Evolutionary conservation across 345 rosid genomes (phyloP).

Genomic region (Brassica nigra): DNA sequence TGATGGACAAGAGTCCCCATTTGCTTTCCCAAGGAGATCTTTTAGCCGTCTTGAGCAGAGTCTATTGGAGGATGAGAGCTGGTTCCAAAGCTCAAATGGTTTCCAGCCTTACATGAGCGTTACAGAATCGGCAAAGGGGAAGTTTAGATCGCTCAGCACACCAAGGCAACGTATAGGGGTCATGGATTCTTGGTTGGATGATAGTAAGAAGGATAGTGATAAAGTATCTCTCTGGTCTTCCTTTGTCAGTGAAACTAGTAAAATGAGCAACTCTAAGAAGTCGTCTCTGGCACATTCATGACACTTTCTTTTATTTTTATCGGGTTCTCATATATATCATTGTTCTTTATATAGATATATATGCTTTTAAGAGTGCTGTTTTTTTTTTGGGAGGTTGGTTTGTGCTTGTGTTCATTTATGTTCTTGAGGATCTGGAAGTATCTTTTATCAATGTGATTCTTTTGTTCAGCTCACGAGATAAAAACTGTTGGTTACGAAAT

Average conservation of each 20-base stretch:
- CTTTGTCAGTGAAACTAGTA: slow-evolving; percentile 50
- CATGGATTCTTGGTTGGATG: slow-evolving; percentile 47
- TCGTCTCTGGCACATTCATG: slow-evolving; percentile 24
- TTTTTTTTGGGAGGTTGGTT: slow-evolving; percentile 15
- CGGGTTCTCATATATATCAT: slow-evolving; percentile 4
- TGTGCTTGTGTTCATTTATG: slow-evolving; percentile 26
- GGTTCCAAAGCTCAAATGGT: slow-evolving; percentile 50
- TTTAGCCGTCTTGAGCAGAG: slow-evolving; percentile 48
- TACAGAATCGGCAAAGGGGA: slow-evolving; percentile 71
- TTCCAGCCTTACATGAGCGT: slow-evolving; percentile 67
- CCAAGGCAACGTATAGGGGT: slow-evolving; percentile 61
- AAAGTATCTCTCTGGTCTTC: slow-evolving; percentile 52
- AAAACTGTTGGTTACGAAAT: neutral
- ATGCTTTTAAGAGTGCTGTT: slow-evolving; percentile 4
- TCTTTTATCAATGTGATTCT: slow-evolving; percentile 24
- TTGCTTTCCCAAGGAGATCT: slow-evolving; percentile 67
- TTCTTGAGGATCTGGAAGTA: slow-evolving; percentile 11
- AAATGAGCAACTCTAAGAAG: slow-evolving; percentile 33
- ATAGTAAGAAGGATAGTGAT: slow-evolving; percentile 32
- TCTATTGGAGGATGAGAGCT: slow-evolving; percentile 42
- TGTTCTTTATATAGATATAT: slow-evolving; percentile 15
- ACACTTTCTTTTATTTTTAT: neutral
- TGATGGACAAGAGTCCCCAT: slow-evolving; percentile 54
- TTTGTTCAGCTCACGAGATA: slow-evolving; percentile 8
- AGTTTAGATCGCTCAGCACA: slow-evolving; percentile 75